Conservation (phyloP, 106 monocot genomes). For the Hemerocallis citrina region DNA sequence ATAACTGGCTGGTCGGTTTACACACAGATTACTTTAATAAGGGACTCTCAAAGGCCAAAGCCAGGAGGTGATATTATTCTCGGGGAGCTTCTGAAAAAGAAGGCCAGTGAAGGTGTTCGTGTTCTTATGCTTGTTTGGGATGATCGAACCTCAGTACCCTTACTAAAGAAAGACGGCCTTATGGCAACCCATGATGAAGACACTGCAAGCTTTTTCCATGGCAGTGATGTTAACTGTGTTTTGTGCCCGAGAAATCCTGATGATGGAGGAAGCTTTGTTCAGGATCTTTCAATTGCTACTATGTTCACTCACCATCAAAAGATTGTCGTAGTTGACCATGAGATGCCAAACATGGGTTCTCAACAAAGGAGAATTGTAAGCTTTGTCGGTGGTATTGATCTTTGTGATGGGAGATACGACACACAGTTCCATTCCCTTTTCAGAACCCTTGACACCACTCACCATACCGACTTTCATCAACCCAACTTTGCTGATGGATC, state of each 20-base stretch:
- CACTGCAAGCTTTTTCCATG: constrained; percentile 25
- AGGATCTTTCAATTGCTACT: constrained; percentile 18
- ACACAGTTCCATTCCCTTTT: constrained; percentile 25
- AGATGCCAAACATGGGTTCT: constrained; percentile 16
- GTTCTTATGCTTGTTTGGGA: constrained; percentile 57
- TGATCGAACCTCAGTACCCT: constrained; percentile 35
- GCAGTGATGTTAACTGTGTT: constrained; percentile 14
- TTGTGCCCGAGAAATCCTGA: constrained; percentile 23
- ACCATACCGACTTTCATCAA: constrained; percentile 25
- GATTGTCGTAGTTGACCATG: constrained; percentile 28
- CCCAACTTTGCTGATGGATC: constrained; percentile 20
- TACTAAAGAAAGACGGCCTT: constrained; percentile 32
- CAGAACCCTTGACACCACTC: constrained; percentile 24
- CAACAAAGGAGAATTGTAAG: constrained; percentile 20
- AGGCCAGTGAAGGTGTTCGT: constrained; percentile 39
- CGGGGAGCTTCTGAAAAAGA: constrained; percentile 40
- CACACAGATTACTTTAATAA: constrained; percentile 30
- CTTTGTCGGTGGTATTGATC: constrained; percentile 23
- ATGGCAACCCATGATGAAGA: constrained; percentile 54
- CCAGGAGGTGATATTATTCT: constrained; percentile 41
- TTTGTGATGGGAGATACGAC: constrained; percentile 30
- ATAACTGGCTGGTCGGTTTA: constrained; percentile 50
- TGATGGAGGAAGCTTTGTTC: constrained; percentile 22
- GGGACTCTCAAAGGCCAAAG: constrained; percentile 31
- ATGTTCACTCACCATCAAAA: constrained; percentile 34